Evolutionary conservation across 1,139 yeast genomes (phyloP).

Genomic region (Cylindricascospora bacillispora): DNA sequence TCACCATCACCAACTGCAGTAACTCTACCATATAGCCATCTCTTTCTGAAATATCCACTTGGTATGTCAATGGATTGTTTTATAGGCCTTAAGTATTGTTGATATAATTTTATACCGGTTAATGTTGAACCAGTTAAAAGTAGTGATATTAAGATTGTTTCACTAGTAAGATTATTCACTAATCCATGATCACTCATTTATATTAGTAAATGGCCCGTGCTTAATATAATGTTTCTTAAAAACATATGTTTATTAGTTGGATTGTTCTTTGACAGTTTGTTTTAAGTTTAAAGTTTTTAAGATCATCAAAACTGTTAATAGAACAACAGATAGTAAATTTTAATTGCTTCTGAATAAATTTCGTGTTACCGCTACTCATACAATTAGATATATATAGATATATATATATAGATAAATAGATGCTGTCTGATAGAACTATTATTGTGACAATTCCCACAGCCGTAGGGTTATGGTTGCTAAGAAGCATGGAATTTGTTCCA

Average conservation of each 20-base stretch:
- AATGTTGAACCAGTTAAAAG: constrained; percentile 26
- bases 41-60: constrained; percentile 26
- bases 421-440: no score
- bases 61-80: constrained; percentile 33
- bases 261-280: no score
- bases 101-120: constrained; percentile 28
- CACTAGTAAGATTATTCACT: constrained; percentile 4
- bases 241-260: constrained; percentile 1
- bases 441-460: constrained; percentile 49
- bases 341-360: no score
- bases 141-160: constrained; percentile 21
- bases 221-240: neutral
- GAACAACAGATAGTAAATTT: no score
- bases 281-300: no score
- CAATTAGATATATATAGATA: no score
- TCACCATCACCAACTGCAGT: constrained; percentile 97
- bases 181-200: no score
- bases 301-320: no score
- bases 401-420: no score
- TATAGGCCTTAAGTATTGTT: constrained; percentile 28
- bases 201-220: no score
- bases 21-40: constrained; percentile 61
- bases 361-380: no score
- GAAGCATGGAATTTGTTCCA: constrained; percentile 67
- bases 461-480: constrained; percentile 64